Conservation (phyloP, 768 basidiomycete species). For the Rossbeevera mucosa region DNA sequence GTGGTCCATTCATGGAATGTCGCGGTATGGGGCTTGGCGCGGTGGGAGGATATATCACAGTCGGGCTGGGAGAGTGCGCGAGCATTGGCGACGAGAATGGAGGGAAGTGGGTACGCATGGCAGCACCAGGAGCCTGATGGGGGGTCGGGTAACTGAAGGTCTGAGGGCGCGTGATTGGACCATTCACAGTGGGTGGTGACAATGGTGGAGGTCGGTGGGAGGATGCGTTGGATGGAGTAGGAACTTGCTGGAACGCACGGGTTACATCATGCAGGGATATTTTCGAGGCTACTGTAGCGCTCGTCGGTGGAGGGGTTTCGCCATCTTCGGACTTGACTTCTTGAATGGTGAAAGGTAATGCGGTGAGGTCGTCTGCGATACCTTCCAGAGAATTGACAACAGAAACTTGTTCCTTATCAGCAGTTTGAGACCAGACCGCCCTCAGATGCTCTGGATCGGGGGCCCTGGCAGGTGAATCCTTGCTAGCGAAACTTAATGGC, state of each 20-base stretch:
- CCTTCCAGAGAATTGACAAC: slow-evolving; percentile 78
- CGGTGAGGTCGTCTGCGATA: slow-evolving; percentile 77
- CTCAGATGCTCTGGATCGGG: slow-evolving; percentile 84
- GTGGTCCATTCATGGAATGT: slow-evolving; percentile 59
- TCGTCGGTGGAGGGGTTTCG: slow-evolving; percentile 67
- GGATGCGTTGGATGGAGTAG: slow-evolving; percentile 49
- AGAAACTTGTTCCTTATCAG: slow-evolving; percentile 62
- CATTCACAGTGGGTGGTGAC: slow-evolving; percentile 45
- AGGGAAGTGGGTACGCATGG: slow-evolving; percentile 53
- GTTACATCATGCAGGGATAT: slow-evolving; percentile 83
- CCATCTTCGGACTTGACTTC: slow-evolving; percentile 87
- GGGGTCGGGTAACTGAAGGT: slow-evolving; percentile 33
- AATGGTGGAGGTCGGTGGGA: slow-evolving; percentile 45
- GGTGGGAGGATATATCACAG: slow-evolving; percentile 62
- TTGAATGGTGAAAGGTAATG: slow-evolving; percentile 74
- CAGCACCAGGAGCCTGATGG: slow-evolving; percentile 40
- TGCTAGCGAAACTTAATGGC: slow-evolving; percentile 48
- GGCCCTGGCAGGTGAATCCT: slow-evolving; percentile 63
- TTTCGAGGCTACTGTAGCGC: slow-evolving; percentile 54
- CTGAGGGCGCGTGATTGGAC: slow-evolving; percentile 25
- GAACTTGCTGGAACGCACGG: slow-evolving; percentile 84
- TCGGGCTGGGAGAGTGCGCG: slow-evolving; percentile 65
- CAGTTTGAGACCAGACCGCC: slow-evolving; percentile 77
- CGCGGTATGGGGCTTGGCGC: slow-evolving; percentile 62
- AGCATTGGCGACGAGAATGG: slow-evolving; percentile 67